phyloP scores from a whole-genome alignment of 2,329 filamentous ascomycete genomes.

The Aspergillus novofumigatus region DNA sequence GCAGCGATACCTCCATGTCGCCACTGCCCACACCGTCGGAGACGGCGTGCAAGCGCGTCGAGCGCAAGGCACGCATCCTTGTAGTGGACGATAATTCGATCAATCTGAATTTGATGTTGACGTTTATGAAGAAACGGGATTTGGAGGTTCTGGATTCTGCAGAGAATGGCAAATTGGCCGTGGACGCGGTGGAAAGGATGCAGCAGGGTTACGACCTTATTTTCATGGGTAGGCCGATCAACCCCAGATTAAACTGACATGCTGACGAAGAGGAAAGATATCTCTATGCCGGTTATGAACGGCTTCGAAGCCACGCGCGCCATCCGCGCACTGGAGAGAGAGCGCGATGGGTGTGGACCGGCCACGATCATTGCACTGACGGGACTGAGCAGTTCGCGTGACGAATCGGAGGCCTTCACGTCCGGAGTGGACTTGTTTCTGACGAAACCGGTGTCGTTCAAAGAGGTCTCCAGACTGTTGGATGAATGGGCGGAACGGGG shows the following conservation, averaged over 20 bases:
- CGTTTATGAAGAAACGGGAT: conserved; percentile 39
- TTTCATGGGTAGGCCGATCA: conserved; percentile 37
- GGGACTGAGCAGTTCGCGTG: conserved; percentile 41
- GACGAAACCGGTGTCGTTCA: conserved; percentile 46
- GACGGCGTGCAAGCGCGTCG: conserved; percentile 8
- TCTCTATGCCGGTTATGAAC: conserved; percentile 48
- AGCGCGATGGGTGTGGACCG: conserved; percentile 25
- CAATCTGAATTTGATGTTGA: conserved; percentile 43
- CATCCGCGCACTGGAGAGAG: conserved; percentile 42
- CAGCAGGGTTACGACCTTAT: conserved; percentile 40
- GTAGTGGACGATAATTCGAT: conserved; percentile 46
- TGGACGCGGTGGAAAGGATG: conserved; percentile 35
- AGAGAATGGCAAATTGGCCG: conserved; percentile 41
- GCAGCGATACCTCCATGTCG: conserved; percentile 6
- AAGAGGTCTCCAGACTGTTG: conserved; percentile 39
- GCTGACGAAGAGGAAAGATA: conserved; percentile 24
- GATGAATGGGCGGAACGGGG: conserved; percentile 27
- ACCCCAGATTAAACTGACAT: background rate
- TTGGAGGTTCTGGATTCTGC: conserved; percentile 35
- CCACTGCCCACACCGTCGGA: background rate
- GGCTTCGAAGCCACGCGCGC: conserved; percentile 45
- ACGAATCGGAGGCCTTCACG: conserved; percentile 41
- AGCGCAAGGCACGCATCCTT: conserved; percentile 27
- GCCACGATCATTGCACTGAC: conserved; percentile 45
- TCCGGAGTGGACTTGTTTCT: conserved; percentile 46